These are phyloP conservation scores for Raffaelea deltoideospora DNA, from an alignment of 2,329 filamentous ascomycete species.

Conservation along the genomic window DNA sequence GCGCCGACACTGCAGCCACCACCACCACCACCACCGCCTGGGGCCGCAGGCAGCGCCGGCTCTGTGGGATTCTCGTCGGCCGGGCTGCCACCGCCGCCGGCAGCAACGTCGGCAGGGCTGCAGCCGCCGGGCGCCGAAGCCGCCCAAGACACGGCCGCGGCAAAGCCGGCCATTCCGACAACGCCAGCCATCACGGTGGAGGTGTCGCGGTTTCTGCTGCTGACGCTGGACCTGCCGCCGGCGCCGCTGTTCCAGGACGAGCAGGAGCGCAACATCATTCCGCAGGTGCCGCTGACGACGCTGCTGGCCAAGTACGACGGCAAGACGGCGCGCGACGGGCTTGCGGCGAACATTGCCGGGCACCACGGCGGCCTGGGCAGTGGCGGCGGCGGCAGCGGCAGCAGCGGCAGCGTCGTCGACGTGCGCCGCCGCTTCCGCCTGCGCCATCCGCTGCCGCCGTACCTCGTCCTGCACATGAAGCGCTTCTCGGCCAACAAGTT, in stretches of 20 bases:
- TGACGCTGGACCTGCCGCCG: constrained; percentile 83
- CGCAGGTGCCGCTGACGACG: constrained; percentile 68
- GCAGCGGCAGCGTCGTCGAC: too few species aligned
- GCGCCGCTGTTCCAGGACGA: constrained; percentile 94
- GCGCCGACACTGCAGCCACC: neutral
- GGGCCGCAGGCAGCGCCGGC: too few species aligned
- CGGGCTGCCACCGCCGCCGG: neutral
- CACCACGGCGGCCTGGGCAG: too few species aligned
- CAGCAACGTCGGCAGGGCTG: neutral
- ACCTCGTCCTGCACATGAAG: constrained; percentile 88
- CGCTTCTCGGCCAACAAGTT: constrained; percentile 97
- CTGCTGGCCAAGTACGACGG: constrained; percentile 92
- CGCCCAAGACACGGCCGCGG: too few species aligned
- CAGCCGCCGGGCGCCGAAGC: neutral
- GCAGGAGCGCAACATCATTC: constrained; percentile 89
- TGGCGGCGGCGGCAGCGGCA: too few species aligned
- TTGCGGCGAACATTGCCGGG: too few species aligned
- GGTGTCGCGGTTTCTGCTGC: constrained; percentile 68
- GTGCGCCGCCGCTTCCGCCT: constrained; percentile 82
- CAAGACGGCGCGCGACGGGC: constrained; percentile 67
- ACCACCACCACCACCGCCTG: neutral
- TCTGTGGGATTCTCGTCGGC: too few species aligned
- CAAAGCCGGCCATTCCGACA: constrained; percentile 54
- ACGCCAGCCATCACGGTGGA: too few species aligned
- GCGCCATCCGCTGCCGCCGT: constrained; percentile 80